Evolutionary conservation across 2,329 filamentous ascomycete species (phyloP).

Genomic region (Talaromyces amestolkiae): DNA sequence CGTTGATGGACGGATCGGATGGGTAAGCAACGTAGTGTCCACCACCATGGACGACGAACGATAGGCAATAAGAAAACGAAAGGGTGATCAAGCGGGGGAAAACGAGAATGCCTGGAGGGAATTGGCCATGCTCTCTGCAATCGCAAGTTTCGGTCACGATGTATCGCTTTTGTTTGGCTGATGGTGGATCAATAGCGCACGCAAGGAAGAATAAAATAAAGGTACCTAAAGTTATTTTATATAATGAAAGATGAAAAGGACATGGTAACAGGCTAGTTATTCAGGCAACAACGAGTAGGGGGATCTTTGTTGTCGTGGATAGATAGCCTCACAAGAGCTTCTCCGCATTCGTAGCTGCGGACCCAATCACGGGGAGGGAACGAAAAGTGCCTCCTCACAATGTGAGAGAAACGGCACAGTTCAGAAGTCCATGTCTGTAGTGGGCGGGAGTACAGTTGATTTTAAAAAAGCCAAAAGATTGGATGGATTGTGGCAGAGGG

Average conservation of each 20-base stretch:
- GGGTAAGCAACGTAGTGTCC: background rate
- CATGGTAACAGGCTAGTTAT: slow-evolving; percentile 18
- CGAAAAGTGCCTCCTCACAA: slow-evolving; percentile 29
- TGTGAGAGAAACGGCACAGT: slow-evolving; percentile 27
- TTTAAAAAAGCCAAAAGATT: background rate
- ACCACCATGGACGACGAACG: slow-evolving; percentile 3
- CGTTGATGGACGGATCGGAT: background rate
- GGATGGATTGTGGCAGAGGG: background rate
- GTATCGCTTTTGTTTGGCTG: background rate
- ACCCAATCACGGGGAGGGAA: slow-evolving; percentile 25
- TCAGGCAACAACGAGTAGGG: slow-evolving; percentile 26
- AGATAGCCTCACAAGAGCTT: slow-evolving; percentile 35
- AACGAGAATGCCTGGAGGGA: slow-evolving; percentile 29
- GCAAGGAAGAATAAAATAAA: background rate
- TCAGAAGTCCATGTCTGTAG: slow-evolving; percentile 22
- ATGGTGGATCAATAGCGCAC: background rate
- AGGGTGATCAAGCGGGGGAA: slow-evolving; percentile 36
- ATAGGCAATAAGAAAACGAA: slow-evolving; percentile 2
- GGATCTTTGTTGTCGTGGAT: slow-evolving; percentile 26
- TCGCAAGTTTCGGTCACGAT: slow-evolving; percentile 17
- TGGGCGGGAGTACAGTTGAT: background rate
- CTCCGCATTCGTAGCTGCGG: slow-evolving; percentile 37
- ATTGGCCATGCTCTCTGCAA: slow-evolving; percentile 42
- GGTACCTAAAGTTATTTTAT: slow-evolving; percentile 21
- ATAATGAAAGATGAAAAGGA: slow-evolving; percentile 3